Percentiles rank a stretch among this genome's conserved stretches.
phyloP scores from a whole-genome alignment of 2,329 filamentous ascomycete genomes.

The Trichoderma sp. region DNA sequence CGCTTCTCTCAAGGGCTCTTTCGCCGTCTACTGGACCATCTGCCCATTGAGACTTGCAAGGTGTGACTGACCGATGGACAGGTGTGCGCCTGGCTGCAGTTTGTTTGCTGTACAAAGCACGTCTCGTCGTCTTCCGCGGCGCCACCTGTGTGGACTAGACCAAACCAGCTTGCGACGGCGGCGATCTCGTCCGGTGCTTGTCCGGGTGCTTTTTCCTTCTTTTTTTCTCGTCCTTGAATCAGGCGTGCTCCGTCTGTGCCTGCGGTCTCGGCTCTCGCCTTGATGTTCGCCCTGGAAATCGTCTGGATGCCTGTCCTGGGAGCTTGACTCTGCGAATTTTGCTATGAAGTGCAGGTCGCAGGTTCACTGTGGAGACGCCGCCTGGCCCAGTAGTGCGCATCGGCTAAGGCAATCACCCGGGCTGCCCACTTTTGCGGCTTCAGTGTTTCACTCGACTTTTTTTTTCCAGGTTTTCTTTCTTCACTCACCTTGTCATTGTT shows the following conservation, averaged over 20 bases:
- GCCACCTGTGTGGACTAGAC: constrained; percentile 14
- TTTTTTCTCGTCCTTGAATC: background rate
- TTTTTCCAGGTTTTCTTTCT: background rate
- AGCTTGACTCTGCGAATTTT: constrained; percentile 7
- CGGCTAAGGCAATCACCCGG: constrained; percentile 2
- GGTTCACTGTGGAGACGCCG: background rate
- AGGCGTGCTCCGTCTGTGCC: background rate
- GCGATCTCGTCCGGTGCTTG: constrained; percentile 1
- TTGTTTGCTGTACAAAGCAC: constrained; percentile 1
- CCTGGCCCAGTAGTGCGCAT: background rate
- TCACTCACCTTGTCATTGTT: background rate
- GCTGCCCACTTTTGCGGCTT: background rate
- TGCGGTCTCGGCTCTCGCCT: background rate
- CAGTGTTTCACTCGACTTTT: background rate
- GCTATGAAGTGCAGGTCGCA: constrained; percentile 8
- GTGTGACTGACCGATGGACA: constrained; percentile 14
- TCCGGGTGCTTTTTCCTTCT: background rate
- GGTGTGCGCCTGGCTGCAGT: constrained; percentile 13
- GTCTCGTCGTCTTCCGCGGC: constrained; percentile 1
- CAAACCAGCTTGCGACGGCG: background rate
- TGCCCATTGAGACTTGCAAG: constrained; percentile 8
- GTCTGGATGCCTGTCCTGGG: background rate
- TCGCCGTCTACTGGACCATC: background rate
- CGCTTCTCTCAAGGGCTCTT: background rate
- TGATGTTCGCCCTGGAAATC: background rate